A percentile compares a stretch with the other conserved stretches of the same genome.
Conservation (phyloP, 2,329 filamentous ascomycete genomes). For the Fusarium anguioides region DNA sequence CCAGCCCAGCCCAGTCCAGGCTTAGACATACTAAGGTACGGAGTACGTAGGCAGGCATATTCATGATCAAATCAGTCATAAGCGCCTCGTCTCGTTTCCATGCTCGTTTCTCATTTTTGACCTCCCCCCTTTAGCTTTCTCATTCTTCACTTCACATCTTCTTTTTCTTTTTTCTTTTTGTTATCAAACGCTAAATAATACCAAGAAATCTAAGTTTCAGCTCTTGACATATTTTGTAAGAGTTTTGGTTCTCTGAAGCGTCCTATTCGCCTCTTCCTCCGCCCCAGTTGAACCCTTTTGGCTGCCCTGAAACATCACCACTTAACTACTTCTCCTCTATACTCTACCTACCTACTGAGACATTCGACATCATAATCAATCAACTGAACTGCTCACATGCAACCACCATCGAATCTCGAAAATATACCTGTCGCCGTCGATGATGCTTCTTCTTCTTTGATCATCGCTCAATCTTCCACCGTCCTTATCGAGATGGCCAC, state of each 20-base stretch:
- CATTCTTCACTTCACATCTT: not conserved
- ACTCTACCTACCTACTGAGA: no score
- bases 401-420: conserved; percentile 38
- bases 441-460: conserved; percentile 40
- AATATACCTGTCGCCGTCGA: conserved; percentile 33
- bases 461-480: conserved; percentile 31
- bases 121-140: not conserved
- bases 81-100: conserved; percentile 30
- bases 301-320: conserved; percentile 36
- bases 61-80: conserved; percentile 35
- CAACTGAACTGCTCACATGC: conserved; percentile 33
- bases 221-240: conserved; percentile 1
- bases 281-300: conserved; percentile 18
- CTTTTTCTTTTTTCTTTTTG: conserved; percentile 7
- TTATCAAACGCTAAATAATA: not conserved
- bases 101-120: conserved; percentile 6
- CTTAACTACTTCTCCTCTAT: conserved; percentile 32
- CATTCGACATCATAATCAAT: conserved; percentile 21
- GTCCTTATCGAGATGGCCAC: conserved; percentile 46
- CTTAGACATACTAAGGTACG: conserved; percentile 1
- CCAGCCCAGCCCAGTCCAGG: not conserved
- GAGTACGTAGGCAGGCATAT: conserved; percentile 5
- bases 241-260: conserved; percentile 10
- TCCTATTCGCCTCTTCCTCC: conserved; percentile 9
- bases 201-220: conserved; percentile 8